These are phyloP conservation scores for Fusarium clavum DNA, from an alignment of 2,329 filamentous ascomycete species.

Conservation along the genomic window DNA sequence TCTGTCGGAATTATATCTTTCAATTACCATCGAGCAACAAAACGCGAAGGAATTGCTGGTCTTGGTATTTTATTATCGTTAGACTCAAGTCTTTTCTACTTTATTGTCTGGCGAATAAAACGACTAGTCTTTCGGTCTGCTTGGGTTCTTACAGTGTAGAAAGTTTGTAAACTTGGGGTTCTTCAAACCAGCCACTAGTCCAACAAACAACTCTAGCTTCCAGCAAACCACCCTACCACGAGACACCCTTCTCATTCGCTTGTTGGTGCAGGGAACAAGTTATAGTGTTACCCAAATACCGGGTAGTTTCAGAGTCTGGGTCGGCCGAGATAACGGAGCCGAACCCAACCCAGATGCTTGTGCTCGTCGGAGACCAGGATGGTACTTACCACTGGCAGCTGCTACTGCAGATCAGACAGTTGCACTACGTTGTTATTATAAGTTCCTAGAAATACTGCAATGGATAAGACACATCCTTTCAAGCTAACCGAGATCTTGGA, in stretches of 20 bases:
- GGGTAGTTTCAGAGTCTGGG: neutral
- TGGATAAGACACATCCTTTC: neutral
- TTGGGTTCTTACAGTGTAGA: too few relatives aligned
- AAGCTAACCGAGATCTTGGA: neutral
- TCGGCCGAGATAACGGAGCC: neutral
- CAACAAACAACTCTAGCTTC: neutral
- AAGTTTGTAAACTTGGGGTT: fast-evolving
- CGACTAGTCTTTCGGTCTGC: too few relatives aligned
- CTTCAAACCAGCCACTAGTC: neutral
- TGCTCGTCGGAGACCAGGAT: neutral
- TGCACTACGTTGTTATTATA: neutral
- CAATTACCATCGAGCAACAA: neutral
- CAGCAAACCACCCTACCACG: neutral
- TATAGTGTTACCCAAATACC: neutral
- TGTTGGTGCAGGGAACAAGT: neutral
- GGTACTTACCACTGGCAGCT: neutral
- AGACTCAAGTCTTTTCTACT: too few relatives aligned
- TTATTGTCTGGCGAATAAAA: too few relatives aligned
- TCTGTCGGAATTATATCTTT: neutral
- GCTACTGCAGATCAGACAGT: neutral
- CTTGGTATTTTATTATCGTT: neutral
- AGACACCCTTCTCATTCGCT: neutral
- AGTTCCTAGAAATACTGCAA: neutral
- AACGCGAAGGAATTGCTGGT: neutral
- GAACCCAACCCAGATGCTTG: neutral